Evolutionary conservation across 306 rosid genomes (phyloP), one percentile per base, ranked within the genome.

Genomic region (Cercis canadensis): DNA sequence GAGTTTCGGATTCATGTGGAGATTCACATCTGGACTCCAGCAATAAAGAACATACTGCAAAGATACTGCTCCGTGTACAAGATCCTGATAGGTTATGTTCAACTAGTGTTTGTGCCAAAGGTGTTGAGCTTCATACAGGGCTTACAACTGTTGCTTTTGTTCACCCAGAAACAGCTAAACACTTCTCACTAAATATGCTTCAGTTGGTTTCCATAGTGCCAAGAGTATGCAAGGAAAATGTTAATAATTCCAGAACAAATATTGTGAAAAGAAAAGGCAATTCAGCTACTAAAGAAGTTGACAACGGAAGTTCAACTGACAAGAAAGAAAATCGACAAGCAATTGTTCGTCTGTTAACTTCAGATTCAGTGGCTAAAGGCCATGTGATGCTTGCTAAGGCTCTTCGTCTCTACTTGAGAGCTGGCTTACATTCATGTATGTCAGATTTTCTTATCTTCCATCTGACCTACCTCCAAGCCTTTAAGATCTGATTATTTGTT

Each of bases 131-230:
- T 74, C 84, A 81, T 18, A 81, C 86, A 56, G 89, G 77, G 69
- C 96, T 87, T 71, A 94, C 96, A 60, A 86, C 96, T 45, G 90
- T 89, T 74, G 98, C 89, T 64, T 73, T 90, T 59, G 80, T 88
- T 71, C 96, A 94, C 69, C 94, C 98, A 24, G 96, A 88, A 73
- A 94, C 98, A 21, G 92, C 92, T 80, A 86, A 87, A 49, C 80
- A 12, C 64, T 87, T 82, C 61, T 82, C 89, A 21, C 79, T 82
- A 18, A 58, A 79, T 75, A 72, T 83, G 81, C 96, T 89, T 76
- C 93, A 88, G 80, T 76, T 80, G 58, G 89, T 90, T 68, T 80
- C 79, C 71, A 69, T 93, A 69, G 76, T 87, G 31, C 92, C 97
- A 44, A 89, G 90, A 70, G 75, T 80, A 57, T 31, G 73, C 17